Evolutionary conservation across 2,329 filamentous ascomycete genomes (phyloP).

Genomic region (Nemania abortiva): DNA sequence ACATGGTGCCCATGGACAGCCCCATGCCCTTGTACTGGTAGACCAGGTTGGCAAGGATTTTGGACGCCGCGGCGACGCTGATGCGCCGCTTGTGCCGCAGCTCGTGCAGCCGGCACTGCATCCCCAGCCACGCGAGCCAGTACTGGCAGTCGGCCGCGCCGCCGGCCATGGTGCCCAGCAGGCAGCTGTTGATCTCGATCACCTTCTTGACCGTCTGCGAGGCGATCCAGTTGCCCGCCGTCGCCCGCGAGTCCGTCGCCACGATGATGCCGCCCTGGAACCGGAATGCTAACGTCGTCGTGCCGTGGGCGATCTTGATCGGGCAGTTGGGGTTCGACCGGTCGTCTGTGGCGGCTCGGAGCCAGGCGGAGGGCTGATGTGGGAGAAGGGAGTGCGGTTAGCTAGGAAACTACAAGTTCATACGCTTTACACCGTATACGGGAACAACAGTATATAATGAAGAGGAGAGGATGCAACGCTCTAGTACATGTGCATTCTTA

Average conservation of each 20-base stretch:
- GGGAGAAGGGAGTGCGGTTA: conserved; percentile 30
- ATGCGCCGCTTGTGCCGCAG: conserved; percentile 99
- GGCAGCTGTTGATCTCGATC: conserved; percentile 94
- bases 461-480: conserved; percentile 4
- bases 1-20: conserved; percentile 99
- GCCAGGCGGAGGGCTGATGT: conserved; percentile 85
- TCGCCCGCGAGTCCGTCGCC: conserved; percentile 95
- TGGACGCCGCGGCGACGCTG: conserved; percentile 94
- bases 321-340: conserved; percentile 95
- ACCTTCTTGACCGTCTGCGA: conserved; percentile 99
- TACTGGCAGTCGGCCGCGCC: conserved; percentile 99
- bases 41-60: conserved; percentile 98
- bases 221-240: conserved; percentile 98
- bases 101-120: conserved; percentile 99
- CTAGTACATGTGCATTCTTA: not conserved
- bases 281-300: conserved; percentile 96
- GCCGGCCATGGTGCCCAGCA: conserved; percentile 98
- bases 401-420: not conserved
- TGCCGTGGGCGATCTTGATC: conserved; percentile 99
- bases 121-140: conserved; percentile 98
- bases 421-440: not conserved
- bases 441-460: not conserved
- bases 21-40: conserved; percentile 99
- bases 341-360: conserved; percentile 97
- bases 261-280: conserved; percentile 99